phyloP scores from a whole-genome alignment of 2,329 filamentous ascomycete genomes.

The Clonostachys chloroleuca region DNA sequence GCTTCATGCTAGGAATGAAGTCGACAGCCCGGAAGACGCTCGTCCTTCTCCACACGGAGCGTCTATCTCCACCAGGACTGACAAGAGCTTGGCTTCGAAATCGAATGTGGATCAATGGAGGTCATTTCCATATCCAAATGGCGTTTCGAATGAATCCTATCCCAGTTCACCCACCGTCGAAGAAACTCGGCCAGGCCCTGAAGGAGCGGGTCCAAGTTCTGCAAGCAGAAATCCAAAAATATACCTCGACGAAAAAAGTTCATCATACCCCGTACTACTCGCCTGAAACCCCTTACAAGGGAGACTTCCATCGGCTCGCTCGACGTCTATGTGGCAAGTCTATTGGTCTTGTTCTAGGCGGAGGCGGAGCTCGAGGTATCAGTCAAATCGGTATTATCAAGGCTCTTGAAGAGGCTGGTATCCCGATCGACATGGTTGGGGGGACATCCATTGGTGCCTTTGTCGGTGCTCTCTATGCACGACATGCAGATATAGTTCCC shows the following conservation, averaged over 20 bases:
- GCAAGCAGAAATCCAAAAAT: constrained; percentile 97
- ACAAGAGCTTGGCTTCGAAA: constrained; percentile 89
- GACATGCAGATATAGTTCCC: constrained; percentile 92
- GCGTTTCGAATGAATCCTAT: constrained; percentile 72
- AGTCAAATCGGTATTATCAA: constrained; percentile 91
- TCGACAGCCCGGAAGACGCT: constrained; percentile 92
- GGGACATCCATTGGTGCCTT: constrained; percentile 96
- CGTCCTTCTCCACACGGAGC: constrained; percentile 82
- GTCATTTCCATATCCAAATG: constrained; percentile 98
- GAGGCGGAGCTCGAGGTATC: constrained; percentile 88
- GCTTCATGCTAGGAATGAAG: constrained; percentile 94
- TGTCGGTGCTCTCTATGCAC: constrained; percentile 90
- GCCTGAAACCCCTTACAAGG: constrained; percentile 87
- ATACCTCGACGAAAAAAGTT: constrained; percentile 81
- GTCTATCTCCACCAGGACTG: constrained; percentile 79
- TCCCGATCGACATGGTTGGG: constrained; percentile 92
- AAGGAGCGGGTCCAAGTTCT: constrained; percentile 92
- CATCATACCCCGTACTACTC: constrained; percentile 86
- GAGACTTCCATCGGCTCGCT: constrained; percentile 92
- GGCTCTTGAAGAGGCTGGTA: constrained; percentile 91
- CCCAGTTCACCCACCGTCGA: constrained; percentile 69
- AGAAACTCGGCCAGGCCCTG: constrained; percentile 77
- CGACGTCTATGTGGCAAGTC: constrained; percentile 89
- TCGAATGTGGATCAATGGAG: constrained; percentile 95
- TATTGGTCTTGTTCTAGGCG: constrained; percentile 88